Evolutionary conservation across 2,329 filamentous ascomycete genomes (phyloP).

Genomic region (Venturia oleaginea): DNA sequence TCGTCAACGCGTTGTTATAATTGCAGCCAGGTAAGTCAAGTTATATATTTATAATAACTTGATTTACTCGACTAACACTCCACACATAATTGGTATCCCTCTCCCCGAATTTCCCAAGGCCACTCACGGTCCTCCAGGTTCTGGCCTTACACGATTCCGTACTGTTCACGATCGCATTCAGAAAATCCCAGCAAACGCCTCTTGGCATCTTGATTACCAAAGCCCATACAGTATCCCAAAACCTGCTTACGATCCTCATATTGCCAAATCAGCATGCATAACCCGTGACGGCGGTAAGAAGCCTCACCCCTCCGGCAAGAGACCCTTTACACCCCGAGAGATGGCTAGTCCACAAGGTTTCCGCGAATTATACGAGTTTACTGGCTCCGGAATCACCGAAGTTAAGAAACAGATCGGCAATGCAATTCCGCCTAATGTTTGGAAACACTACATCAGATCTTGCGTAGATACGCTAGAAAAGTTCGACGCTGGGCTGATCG

Average conservation of each 20-base stretch:
- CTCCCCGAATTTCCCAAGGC: constrained; percentile 7
- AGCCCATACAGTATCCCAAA: background rate
- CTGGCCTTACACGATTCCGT: background rate
- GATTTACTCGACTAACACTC: background rate
- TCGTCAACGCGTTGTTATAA: constrained; percentile 1
- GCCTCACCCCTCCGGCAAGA: background rate
- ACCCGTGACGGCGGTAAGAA: background rate
- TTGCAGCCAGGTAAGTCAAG: constrained; percentile 9
- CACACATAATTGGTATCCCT: background rate
- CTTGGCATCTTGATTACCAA: background rate
- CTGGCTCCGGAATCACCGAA: background rate
- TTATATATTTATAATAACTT: too few relatives aligned
- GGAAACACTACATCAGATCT: background rate
- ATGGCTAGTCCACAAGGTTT: background rate
- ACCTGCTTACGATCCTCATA: background rate
- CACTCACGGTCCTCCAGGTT: constrained; percentile 1
- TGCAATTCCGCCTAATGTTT: constrained; percentile 7
- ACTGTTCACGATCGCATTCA: background rate
- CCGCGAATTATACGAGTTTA: background rate
- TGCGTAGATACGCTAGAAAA: background rate
- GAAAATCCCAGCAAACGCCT: background rate
- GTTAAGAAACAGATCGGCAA: constrained; percentile 7
- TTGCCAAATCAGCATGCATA: background rate
- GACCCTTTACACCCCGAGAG: constrained; percentile 3
- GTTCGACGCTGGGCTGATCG: constrained; percentile 6